A percentile compares a stretch with the other conserved stretches of the same genome.
Evolutionary conservation across 345 rosid genomes (phyloP).

Genomic region (Erucastrum elatum): DNA sequence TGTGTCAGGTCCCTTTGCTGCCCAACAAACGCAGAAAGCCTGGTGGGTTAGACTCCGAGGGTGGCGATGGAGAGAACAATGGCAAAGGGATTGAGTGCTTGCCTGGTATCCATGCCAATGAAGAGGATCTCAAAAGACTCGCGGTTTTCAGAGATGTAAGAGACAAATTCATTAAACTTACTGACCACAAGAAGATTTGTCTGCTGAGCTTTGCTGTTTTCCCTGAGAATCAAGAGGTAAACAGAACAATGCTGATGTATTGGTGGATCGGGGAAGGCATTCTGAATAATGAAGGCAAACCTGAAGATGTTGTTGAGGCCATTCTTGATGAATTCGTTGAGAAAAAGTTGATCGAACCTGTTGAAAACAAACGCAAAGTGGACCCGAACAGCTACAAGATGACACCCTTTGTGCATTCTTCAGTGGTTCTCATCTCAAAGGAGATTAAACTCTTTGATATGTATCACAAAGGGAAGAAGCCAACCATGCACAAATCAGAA

Average conservation of each 20-base stretch:
- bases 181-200: slow-evolving; percentile 23
- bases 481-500: not conserved
- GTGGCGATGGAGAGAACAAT: not conserved
- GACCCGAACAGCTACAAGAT: not conserved
- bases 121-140: not conserved
- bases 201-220: slow-evolving; percentile 30
- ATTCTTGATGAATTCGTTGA: not conserved
- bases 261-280: not conserved
- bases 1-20: slow-evolving; percentile 36
- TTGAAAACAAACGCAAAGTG: not conserved
- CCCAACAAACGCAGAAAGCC: slow-evolving; percentile 23
- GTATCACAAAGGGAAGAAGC: slow-evolving; percentile 19
- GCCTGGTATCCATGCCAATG: slow-evolving; percentile 23
- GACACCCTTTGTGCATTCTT: slow-evolving; percentile 43
- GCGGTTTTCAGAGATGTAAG: not conserved
- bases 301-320: not conserved
- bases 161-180: slow-evolving; percentile 13
- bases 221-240: not conserved
- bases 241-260: not conserved
- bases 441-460: slow-evolving; percentile 29
- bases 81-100: slow-evolving; percentile 22
- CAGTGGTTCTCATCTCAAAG: slow-evolving; percentile 40
- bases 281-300: not conserved
- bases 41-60: slow-evolving; percentile 1
- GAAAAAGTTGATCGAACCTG: not conserved